Conservation (phyloP, 208 protist species). For the Borovskyia barvae region DNA sequence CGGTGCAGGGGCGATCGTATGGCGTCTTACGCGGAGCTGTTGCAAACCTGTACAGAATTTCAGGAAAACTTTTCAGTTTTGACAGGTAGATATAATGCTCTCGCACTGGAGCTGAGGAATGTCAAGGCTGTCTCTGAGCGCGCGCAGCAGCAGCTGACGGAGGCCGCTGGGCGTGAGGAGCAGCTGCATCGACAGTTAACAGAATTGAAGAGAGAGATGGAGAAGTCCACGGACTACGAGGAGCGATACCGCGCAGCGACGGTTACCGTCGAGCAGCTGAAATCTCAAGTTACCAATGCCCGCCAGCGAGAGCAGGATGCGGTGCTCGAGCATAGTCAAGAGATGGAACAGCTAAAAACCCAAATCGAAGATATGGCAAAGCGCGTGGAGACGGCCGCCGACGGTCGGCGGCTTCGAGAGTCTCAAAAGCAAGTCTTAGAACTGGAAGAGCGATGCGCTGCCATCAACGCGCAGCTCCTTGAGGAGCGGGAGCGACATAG, state of each 20-base stretch:
- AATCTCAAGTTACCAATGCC: constrained; percentile 49
- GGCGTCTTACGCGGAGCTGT: constrained; percentile 73
- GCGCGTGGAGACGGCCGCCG: constrained; percentile 51
- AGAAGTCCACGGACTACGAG: constrained; percentile 38
- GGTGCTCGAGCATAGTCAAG: constrained; percentile 56
- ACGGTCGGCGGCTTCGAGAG: constrained; percentile 35
- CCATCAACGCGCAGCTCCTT: constrained; percentile 38
- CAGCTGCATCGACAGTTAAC: constrained; percentile 32
- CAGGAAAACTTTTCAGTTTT: constrained; percentile 79
- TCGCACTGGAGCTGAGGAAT: constrained; percentile 43
- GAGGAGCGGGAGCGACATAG: constrained; percentile 60
- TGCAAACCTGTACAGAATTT: constrained; percentile 77
- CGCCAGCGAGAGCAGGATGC: constrained; percentile 45
- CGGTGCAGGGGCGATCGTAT: constrained; percentile 16
- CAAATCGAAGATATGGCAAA: constrained; percentile 68
- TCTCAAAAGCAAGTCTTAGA: constrained; percentile 55
- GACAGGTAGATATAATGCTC: constrained; percentile 62
- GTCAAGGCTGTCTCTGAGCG: constrained; percentile 29
- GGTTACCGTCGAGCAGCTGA: constrained; percentile 55
- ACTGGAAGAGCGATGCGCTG: constrained; percentile 61
- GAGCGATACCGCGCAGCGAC: constrained; percentile 40
- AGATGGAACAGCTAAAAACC: constrained; percentile 64
- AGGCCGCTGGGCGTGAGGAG: constrained; percentile 34
- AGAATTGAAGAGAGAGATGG: constrained; percentile 43
- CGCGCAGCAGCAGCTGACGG: constrained; percentile 34